Evolutionary conservation across 768 basidiomycete genomes (phyloP).

Genomic region (Stropharia rugosoannulata): DNA sequence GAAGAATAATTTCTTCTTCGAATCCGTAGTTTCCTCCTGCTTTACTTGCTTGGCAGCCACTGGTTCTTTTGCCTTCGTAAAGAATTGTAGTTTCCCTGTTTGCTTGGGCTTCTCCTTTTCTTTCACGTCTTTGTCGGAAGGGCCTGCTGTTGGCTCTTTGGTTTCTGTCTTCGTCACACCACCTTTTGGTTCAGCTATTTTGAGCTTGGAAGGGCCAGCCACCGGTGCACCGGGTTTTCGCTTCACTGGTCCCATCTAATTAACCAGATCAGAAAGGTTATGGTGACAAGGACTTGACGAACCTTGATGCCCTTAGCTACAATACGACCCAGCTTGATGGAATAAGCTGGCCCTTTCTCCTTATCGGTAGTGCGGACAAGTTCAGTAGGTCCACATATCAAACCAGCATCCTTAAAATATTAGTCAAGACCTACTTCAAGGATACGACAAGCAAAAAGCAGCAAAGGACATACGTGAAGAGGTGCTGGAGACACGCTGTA

Average conservation of each 20-base stretch:
- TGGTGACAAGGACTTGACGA: not conserved
- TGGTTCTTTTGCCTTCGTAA: constrained; percentile 33
- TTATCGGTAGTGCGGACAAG: constrained; percentile 40
- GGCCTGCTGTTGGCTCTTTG: constrained; percentile 17
- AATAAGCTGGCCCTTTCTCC: constrained; percentile 39
- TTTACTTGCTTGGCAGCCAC: constrained; percentile 34
- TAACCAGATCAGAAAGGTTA: not conserved
- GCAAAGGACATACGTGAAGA: constrained; percentile 46
- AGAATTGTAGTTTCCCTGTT: constrained; percentile 61
- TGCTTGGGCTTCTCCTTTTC: constrained; percentile 25
- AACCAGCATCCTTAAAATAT: constrained; percentile 40
- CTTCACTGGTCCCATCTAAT: constrained; percentile 17
- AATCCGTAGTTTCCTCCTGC: constrained; percentile 30
- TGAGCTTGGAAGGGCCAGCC: constrained; percentile 43
- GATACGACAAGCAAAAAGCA: constrained; percentile 1
- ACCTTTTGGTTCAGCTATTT: constrained; percentile 14
- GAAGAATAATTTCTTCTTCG: constrained; percentile 20
- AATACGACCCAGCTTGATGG: constrained; percentile 46
- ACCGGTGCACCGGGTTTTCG: constrained; percentile 29
- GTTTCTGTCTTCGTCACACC: constrained; percentile 20
- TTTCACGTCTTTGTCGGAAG: constrained; percentile 15
- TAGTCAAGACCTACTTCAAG: not conserved
- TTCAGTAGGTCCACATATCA: constrained; percentile 41
- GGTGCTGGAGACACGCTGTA: constrained; percentile 72
- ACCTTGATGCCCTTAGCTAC: constrained; percentile 42